Percentiles rank a stretch among this genome's conserved stretches.
phyloP scores from a whole-genome alignment of 768 basidiomycete species.

The Mycena epipterygia region DNA sequence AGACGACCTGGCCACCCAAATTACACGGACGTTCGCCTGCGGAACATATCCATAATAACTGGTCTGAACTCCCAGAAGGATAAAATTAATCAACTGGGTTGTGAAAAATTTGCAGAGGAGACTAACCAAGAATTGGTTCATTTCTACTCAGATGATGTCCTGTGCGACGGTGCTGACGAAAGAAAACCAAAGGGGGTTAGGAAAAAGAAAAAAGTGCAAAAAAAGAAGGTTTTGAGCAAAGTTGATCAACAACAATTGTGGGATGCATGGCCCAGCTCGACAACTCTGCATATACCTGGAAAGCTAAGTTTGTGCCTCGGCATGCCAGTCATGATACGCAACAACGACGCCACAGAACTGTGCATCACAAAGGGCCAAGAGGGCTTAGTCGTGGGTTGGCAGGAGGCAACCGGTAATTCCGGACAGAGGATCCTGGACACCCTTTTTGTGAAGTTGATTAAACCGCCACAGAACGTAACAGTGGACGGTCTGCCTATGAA shows the following conservation, averaged over 20 bases:
- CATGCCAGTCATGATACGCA: constrained; percentile 50
- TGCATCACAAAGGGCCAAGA: constrained; percentile 54
- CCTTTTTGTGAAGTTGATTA: constrained; percentile 45
- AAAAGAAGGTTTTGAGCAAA: background rate
- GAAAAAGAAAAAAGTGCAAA: background rate
- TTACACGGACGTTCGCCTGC: no score
- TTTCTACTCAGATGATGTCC: constrained; percentile 31
- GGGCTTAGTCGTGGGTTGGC: constrained; percentile 44
- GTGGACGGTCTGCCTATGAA: constrained; percentile 47
- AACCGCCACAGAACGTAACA: constrained; percentile 41
- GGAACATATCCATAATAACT: no score
- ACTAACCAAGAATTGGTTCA: no score
- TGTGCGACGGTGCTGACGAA: background rate
- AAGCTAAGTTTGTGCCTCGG: constrained; percentile 47
- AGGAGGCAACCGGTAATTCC: constrained; percentile 19
- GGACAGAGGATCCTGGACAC: constrained; percentile 41
- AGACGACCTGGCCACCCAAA: no score
- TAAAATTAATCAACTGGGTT: no score
- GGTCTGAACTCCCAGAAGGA: no score
- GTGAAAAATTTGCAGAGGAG: no score
- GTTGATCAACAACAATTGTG: constrained; percentile 4
- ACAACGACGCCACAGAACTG: constrained; percentile 50
- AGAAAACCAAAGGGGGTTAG: background rate
- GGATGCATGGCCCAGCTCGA: background rate
- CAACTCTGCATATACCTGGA: constrained; percentile 40